Evolutionary conservation across 2,329 filamentous ascomycete species (phyloP).

Genomic region (Moelleriella libera): DNA sequence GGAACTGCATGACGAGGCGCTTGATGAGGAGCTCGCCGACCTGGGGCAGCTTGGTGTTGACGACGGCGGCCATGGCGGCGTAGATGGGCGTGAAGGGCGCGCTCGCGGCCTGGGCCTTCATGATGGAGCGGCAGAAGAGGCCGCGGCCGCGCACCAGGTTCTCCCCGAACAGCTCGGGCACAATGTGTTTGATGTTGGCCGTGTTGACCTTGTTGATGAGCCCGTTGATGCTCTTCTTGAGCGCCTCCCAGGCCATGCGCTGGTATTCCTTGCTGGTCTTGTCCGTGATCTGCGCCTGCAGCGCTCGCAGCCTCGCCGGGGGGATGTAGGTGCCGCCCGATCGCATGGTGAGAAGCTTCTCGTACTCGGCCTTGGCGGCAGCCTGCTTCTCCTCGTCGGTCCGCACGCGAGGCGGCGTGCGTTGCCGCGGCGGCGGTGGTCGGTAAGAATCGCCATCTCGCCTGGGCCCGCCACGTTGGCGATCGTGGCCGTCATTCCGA

Average conservation of each 20-base stretch:
- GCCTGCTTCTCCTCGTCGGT: conserved; percentile 78
- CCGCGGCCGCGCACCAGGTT: conserved; percentile 86
- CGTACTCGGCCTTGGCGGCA: conserved; percentile 81
- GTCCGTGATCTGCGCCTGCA: conserved; percentile 95
- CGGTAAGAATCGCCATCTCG: conserved; percentile 39
- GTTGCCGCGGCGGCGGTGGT: conserved; percentile 21
- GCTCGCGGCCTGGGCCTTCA: conserved; percentile 95
- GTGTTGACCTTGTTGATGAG: conserved; percentile 99
- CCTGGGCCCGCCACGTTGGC: conserved; percentile 5
- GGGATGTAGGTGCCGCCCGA: conserved; percentile 96
- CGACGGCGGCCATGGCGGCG: conserved; percentile 87
- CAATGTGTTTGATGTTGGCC: conserved; percentile 93
- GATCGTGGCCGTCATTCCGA: not conserved
- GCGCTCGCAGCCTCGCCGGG: conserved; percentile 73
- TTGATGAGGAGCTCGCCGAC: conserved; percentile 84
- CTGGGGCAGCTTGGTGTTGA: conserved; percentile 93
- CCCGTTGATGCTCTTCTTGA: conserved; percentile 98
- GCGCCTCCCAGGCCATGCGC: conserved; percentile 95
- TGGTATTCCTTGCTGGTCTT: conserved; percentile 95
- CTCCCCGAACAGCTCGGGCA: conserved; percentile 89
- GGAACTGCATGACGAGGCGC: conserved; percentile 78
- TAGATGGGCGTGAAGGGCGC: conserved; percentile 95
- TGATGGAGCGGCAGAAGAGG: conserved; percentile 87
- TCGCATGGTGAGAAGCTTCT: conserved; percentile 81
- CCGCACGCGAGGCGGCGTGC: conserved; percentile 23